phyloP scores from a whole-genome alignment of 371 early-diverging fungal genomes.

The Mortierella polycephala region DNA sequence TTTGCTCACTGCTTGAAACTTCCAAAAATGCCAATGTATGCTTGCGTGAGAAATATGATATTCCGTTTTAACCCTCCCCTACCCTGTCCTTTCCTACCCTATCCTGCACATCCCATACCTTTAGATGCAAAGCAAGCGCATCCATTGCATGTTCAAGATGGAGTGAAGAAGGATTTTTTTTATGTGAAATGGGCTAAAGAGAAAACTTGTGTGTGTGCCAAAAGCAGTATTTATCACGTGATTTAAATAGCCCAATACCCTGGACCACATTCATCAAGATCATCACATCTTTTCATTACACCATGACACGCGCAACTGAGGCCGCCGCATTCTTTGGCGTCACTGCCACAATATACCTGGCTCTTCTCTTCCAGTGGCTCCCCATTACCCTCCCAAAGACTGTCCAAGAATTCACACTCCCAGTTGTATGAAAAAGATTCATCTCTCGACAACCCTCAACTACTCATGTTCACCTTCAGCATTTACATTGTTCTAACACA shows the following conservation, averaged over 20 bases:
- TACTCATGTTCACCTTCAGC: not conserved
- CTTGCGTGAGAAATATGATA: not conserved
- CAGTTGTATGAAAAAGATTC: slow-evolving; percentile 59
- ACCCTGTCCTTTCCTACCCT: too few species aligned
- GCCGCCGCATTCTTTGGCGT: slow-evolving; percentile 61
- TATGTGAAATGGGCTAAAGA: not conserved
- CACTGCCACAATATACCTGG: slow-evolving; percentile 57
- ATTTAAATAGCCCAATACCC: not conserved
- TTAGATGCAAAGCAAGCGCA: slow-evolving; percentile 13
- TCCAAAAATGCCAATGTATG: not conserved
- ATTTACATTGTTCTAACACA: too few species aligned
- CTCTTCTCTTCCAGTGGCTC: slow-evolving; percentile 63
- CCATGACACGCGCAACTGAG: slow-evolving; percentile 76
- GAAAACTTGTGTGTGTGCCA: not conserved
- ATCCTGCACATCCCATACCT: too few species aligned
- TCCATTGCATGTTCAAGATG: slow-evolving; percentile 16
- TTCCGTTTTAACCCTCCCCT: too few species aligned
- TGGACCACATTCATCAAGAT: slow-evolving; percentile 4
- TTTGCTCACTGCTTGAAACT: slow-evolving; percentile 32
- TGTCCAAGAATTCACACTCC: slow-evolving; percentile 67
- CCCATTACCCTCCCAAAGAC: slow-evolving; percentile 64
- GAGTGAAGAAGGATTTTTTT: too few species aligned
- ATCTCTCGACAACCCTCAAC: not conserved
- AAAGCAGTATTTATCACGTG: not conserved
- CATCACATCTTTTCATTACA: not conserved